Percentiles rank a stretch among this genome's conserved stretches.
These are phyloP conservation scores for Linum tenue DNA, from an alignment of 345 rosid genomes.

Conservation along the genomic window DNA sequence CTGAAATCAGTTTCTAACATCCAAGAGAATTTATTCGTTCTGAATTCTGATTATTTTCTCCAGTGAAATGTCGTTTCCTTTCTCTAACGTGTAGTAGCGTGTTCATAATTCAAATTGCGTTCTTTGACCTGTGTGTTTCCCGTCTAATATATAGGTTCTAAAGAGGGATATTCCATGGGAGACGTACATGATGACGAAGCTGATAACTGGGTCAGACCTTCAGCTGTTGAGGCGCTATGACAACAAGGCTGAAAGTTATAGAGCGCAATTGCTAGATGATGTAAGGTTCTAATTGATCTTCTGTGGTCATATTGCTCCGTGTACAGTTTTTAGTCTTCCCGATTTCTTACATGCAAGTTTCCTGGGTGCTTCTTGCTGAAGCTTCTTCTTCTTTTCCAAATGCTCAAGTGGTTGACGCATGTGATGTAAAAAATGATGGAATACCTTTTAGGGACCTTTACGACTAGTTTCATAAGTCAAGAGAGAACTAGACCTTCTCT, in stretches of 20 bases:
- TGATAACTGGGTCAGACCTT: constrained; percentile 74
- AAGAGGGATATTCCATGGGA: constrained; percentile 98
- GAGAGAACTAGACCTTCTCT: no score
- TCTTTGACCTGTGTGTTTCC: constrained; percentile 4
- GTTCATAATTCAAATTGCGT: constrained; percentile 7
- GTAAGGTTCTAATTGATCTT: constrained; percentile 25
- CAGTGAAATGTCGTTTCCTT: neutral
- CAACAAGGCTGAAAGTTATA: constrained; percentile 60
- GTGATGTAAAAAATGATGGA: neutral
- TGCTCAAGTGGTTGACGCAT: neutral
- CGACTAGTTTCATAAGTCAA: no score
- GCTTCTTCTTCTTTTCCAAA: neutral
- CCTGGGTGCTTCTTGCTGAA: neutral
- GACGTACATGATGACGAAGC: constrained; percentile 89
- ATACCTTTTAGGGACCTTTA: neutral
- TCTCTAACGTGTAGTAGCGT: no score
- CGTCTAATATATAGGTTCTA: constrained; percentile 45
- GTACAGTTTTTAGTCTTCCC: neutral
- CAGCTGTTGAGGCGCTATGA: constrained; percentile 86
- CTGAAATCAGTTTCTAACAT: neutral
- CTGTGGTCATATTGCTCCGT: neutral
- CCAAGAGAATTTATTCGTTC: no score
- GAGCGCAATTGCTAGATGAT: constrained; percentile 83
- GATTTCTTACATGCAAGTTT: neutral
- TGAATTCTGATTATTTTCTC: neutral